Base-by-base conservation (phyloP, 305 asterid species). In the Fraxinus paxiana region DNA sequence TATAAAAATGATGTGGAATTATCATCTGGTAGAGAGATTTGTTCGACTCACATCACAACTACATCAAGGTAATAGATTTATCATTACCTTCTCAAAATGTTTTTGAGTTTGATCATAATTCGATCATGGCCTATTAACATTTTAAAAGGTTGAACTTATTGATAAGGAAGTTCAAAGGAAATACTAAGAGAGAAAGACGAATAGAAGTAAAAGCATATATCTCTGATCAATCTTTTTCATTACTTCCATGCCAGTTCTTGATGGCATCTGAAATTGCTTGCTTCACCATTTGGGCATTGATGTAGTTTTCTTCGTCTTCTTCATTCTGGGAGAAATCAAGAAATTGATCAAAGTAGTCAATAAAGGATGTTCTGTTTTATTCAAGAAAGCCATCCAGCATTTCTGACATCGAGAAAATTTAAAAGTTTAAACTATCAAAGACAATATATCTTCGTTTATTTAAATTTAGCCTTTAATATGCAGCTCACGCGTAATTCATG, bases 171-270 rank as follows among this genome's bases (percentile, higher is more conserved):
- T 37, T 48, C 30, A 20, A 54, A 76, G 26, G 13, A 76, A 51
- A 51, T 12, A 33, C n/a, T 22, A 18, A 13, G 28, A 10, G 41
- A 63, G 4, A 77, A 0, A 46, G 56, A 13, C 17, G 15, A 46
- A 46, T 13, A 46, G 17, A 46, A 30, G 15, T 31, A 48, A 63
- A 28, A 34, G 59, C 30, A 69, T 18, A 13, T 17, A 26, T 41
- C 51, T 15, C 4, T 54, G 59, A 26, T 70, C 38, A 63, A 59
- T 80, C 73, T 79, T 82, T 83, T 56, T 76, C 87, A 43, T 84
- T 83, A 78, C 82, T 88, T 83, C 82, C 94, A 30, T 81, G 82
- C 98, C 97, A 93, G 80, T 86, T 91, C 89, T 90, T 93, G 88
- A 94, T 93, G 37, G 97, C 89, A 75, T 84, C 85, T 24, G 82